These are phyloP conservation scores for Aspergillus nanangensis DNA, from an alignment of 495 filamentous ascomycete species.

Conservation along the genomic window DNA sequence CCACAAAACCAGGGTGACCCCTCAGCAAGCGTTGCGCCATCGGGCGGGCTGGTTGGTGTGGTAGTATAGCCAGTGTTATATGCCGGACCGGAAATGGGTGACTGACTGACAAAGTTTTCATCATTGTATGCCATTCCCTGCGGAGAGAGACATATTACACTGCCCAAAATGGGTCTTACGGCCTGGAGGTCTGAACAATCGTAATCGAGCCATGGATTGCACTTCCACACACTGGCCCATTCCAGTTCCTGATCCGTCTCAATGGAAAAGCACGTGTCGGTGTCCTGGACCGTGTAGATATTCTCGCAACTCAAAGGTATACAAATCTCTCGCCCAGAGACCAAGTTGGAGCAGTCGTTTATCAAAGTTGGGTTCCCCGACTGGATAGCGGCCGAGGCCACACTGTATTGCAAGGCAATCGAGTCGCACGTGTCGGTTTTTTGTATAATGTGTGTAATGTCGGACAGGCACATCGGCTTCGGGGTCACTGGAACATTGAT, in stretches of 20 bases:
- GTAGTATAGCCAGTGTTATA: background rate
- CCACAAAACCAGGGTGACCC: background rate
- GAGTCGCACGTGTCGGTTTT: constrained; percentile 20
- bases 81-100: background rate
- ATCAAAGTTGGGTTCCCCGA: constrained; percentile 8
- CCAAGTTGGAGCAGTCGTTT: constrained; percentile 3
- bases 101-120: background rate
- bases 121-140: constrained; percentile 5
- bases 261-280: constrained; percentile 8
- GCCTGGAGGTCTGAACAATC: constrained; percentile 10
- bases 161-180: background rate
- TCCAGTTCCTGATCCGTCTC: background rate
- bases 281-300: constrained; percentile 4
- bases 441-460: constrained; percentile 13
- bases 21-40: background rate
- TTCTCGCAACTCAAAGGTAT: constrained; percentile 2
- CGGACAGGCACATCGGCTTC: constrained; percentile 9
- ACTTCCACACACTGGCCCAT: background rate
- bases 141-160: constrained; percentile 9
- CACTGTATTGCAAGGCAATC: constrained; percentile 15
- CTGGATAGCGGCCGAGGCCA: constrained; percentile 19
- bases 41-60: background rate
- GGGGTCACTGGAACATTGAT: background rate
- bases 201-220: constrained; percentile 13
- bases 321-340: background rate